Conservation (phyloP, 371 early-diverging fungal genomes). For the Globomyces sp. region DNA sequence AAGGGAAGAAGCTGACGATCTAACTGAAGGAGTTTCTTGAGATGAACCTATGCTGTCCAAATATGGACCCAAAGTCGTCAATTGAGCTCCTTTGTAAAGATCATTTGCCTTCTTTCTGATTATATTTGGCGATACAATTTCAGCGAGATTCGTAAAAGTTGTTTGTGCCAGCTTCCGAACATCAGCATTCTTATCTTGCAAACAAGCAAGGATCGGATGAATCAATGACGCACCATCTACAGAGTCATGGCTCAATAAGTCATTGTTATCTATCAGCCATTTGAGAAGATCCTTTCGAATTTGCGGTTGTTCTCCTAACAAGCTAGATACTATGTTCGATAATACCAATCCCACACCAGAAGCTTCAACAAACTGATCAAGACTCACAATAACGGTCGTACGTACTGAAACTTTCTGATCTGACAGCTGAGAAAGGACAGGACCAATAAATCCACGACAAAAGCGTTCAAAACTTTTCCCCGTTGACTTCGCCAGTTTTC, state of each 20-base stretch:
- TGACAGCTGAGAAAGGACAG: conserved; percentile 65
- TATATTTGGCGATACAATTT: conserved; percentile 59
- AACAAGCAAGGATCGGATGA: conserved; percentile 68
- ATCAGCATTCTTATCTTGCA: conserved; percentile 85
- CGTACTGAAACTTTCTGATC: conserved; percentile 91
- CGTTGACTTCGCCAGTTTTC: conserved; percentile 71
- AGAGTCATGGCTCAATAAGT: conserved; percentile 19
- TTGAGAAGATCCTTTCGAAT: conserved; percentile 83
- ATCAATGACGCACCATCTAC: conserved; percentile 45
- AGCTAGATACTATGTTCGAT: conserved; percentile 58
- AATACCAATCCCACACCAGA: conserved; percentile 69
- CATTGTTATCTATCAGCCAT: conserved; percentile 66
- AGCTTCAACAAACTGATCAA: conserved; percentile 68
- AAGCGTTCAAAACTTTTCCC: conserved; percentile 82
- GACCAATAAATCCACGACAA: conserved; percentile 59
- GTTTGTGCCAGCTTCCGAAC: conserved; percentile 83
- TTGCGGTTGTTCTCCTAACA: conserved; percentile 64
- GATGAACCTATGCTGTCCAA: conserved; percentile 24
- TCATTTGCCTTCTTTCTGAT: conserved; percentile 59
- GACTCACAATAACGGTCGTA: conserved; percentile 66
- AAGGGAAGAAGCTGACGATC: conserved; percentile 14
- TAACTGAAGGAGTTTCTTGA: background rate
- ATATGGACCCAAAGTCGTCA: conserved; percentile 33
- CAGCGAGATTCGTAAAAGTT: conserved; percentile 61
- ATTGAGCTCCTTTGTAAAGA: conserved; percentile 38